phyloP scores from a whole-genome alignment of 495 filamentous ascomycete species.

The Penicillium cataractarum region DNA sequence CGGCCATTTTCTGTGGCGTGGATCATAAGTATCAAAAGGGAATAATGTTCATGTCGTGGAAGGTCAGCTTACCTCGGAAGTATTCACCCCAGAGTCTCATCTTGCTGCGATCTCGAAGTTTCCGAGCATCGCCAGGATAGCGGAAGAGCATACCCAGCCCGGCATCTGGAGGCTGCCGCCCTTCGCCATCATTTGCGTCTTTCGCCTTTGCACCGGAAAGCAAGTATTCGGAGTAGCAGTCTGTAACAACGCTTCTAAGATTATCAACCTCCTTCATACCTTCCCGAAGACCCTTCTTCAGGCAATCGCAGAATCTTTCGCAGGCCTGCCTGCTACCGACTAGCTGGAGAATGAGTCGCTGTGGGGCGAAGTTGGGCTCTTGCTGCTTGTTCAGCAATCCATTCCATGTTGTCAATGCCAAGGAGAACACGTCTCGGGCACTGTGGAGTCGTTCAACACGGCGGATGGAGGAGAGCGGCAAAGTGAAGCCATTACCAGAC shows the following conservation, averaged over 20 bases:
- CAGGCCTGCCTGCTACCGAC: constrained; percentile 85
- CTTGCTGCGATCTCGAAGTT: constrained; percentile 92
- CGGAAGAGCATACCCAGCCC: constrained; percentile 91
- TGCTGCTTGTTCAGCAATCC: constrained; percentile 61
- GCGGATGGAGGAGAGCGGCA: constrained; percentile 90
- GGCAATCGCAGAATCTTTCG: constrained; percentile 92
- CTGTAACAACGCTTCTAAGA: constrained; percentile 71
- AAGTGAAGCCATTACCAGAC: constrained; percentile 93
- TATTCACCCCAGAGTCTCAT: constrained; percentile 98
- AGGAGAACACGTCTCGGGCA: constrained; percentile 86
- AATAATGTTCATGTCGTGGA: neutral
- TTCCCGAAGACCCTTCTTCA: constrained; percentile 85
- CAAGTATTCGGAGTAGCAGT: constrained; percentile 94
- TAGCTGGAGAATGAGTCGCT: constrained; percentile 86
- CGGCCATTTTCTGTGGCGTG: constrained; percentile 77
- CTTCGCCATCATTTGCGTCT: constrained; percentile 40
- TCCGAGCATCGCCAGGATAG: constrained; percentile 95
- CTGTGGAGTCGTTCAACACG: constrained; percentile 91
- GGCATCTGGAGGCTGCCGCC: constrained; percentile 79
- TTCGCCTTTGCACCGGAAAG: constrained; percentile 55
- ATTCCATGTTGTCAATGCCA: constrained; percentile 96
- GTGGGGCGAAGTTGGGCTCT: constrained; percentile 61
- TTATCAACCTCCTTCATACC: constrained; percentile 85
- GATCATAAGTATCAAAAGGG: constrained; percentile 7
- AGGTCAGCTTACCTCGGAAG: constrained; percentile 60